phyloP scores from a whole-genome alignment of 2,329 filamentous ascomycete genomes.

The Trichoderma brevicompactum region DNA sequence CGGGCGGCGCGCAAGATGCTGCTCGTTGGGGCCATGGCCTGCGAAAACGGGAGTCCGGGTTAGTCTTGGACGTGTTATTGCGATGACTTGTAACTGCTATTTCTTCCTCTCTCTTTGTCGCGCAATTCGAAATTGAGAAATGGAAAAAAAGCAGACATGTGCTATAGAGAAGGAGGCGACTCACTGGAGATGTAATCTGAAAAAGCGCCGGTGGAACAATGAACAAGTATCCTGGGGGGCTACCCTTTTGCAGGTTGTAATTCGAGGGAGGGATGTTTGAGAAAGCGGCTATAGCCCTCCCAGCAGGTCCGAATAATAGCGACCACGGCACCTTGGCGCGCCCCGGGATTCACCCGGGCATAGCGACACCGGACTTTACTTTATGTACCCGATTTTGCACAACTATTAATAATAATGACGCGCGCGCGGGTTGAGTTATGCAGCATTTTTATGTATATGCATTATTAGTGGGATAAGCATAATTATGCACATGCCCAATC shows the following conservation, averaged over 20 bases:
- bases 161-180: neutral
- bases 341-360: conserved; percentile 17
- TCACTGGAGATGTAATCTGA: neutral
- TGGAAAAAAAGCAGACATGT: no score
- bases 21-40: conserved; percentile 51
- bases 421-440: neutral
- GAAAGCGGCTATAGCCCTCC: neutral
- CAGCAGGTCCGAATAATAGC: conserved; percentile 13
- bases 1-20: conserved; percentile 59
- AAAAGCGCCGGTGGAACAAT: neutral
- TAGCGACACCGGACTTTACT: conserved; percentile 24
- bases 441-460: neutral
- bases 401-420: neutral
- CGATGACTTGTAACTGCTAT: no score
- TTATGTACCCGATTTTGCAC: conserved; percentile 11
- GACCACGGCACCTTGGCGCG: conserved; percentile 1
- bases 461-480: neutral
- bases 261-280: neutral
- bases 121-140: no score
- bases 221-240: neutral
- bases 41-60: neutral
- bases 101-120: no score
- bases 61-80: neutral
- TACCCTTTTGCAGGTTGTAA: neutral
- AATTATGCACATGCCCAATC: conserved; percentile 9